Percentiles rank a stretch among this genome's conserved stretches.
Evolutionary conservation across 169 alveolate genomes (phyloP).

Genomic region (Cyclospora cayetanensis): DNA sequence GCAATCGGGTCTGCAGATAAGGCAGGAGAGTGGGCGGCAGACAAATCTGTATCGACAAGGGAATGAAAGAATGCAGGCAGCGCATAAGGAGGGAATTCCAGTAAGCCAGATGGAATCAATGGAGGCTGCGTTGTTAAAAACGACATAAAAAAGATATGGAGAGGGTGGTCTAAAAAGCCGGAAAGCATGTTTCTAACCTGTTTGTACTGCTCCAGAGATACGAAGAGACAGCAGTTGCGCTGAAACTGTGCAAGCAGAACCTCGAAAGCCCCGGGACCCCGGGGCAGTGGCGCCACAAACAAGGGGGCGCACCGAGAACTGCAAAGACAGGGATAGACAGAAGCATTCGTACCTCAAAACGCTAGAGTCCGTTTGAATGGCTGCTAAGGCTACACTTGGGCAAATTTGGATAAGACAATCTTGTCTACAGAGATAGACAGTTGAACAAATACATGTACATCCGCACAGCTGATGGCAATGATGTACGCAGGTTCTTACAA

Average conservation of each 20-base stretch:
- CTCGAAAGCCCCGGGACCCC: slow-evolving; percentile 28
- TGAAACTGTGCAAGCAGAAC: neutral
- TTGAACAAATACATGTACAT: no score
- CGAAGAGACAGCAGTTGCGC: neutral
- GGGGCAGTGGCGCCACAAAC: neutral
- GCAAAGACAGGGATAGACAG: neutral
- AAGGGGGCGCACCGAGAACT: neutral
- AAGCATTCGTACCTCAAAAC: no score
- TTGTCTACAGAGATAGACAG: no score
- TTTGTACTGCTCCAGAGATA: neutral
- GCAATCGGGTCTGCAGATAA: no score
- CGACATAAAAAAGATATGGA: neutral
- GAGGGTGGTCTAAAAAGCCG: neutral
- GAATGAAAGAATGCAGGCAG: neutral
- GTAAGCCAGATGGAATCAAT: neutral
- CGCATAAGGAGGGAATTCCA: neutral
- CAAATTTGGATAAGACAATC: no score
- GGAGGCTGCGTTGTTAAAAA: no score
- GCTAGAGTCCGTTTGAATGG: no score
- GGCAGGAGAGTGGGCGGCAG: neutral
- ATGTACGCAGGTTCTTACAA: no score
- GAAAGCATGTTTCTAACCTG: neutral
- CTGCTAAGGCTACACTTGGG: no score
- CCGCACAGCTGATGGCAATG: no score
- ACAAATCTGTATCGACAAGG: neutral